These are phyloP conservation scores for Tuber melanosporum DNA, from an alignment of 495 filamentous ascomycete species.

Conservation along the genomic window DNA sequence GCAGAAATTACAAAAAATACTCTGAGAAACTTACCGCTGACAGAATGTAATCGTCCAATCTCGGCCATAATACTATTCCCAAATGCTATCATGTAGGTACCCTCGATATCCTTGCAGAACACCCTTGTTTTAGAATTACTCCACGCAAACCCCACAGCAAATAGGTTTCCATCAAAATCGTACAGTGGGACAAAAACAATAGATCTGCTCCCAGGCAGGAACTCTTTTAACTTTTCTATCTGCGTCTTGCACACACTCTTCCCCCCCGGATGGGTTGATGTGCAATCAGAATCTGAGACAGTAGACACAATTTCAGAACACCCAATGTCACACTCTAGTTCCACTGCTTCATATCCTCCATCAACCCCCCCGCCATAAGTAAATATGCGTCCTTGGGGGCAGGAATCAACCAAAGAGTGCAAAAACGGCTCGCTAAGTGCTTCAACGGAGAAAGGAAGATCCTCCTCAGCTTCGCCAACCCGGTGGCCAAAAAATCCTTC, in stretches of 20 bases:
- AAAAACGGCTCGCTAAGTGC: conserved; percentile 31
- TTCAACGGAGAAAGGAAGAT: conserved; percentile 28
- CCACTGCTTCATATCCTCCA: not conserved
- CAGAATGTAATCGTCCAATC: conserved; percentile 44
- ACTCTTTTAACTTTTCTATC: conserved; percentile 20
- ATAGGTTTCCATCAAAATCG: conserved; percentile 41
- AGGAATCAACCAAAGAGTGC: conserved; percentile 21
- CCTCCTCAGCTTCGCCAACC: conserved; percentile 22
- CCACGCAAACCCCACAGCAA: conserved; percentile 41
- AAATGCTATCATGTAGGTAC: conserved; percentile 39
- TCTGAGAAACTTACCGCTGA: conserved; percentile 37
- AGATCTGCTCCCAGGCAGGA: conserved; percentile 31
- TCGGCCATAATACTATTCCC: conserved; percentile 41
- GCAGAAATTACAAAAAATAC: conserved; percentile 1
- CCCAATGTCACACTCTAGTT: not conserved
- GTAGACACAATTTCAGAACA: not conserved
- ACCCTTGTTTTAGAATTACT: conserved; percentile 25
- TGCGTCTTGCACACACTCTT: conserved; percentile 6
- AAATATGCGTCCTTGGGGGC: conserved; percentile 35
- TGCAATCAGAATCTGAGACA: not conserved
- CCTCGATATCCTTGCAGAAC: conserved; percentile 39
- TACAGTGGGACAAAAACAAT: conserved; percentile 41
- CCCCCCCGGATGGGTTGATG: not conserved
- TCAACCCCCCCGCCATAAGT: conserved; percentile 7
- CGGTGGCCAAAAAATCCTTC: conserved; percentile 21